phyloP scores from a whole-genome alignment of 768 basidiomycete species.

The Clitopilus passeckerianus region DNA sequence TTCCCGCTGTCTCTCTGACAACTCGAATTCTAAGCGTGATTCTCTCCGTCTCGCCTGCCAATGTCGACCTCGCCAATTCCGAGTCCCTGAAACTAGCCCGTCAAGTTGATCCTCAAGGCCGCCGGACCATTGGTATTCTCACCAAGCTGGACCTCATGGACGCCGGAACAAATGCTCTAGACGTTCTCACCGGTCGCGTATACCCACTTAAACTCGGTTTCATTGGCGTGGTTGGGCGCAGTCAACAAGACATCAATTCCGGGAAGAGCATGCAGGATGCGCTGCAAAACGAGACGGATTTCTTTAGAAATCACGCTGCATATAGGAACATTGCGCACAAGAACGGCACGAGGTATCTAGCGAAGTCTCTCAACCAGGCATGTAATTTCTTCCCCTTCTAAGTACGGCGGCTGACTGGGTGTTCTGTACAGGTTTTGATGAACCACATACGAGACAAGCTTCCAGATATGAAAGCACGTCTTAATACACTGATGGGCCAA shows the following conservation, averaged over 20 bases:
- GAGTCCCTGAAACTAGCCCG: slow-evolving; percentile 97
- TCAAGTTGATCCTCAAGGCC: slow-evolving; percentile 91
- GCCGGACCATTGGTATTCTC: slow-evolving; percentile 93
- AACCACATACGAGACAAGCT: slow-evolving; percentile 98
- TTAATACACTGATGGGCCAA: slow-evolving; percentile 98
- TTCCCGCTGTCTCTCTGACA: not conserved
- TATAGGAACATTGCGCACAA: slow-evolving; percentile 96
- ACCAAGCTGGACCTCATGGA: slow-evolving; percentile 99
- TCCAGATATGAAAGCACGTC: slow-evolving; percentile 97
- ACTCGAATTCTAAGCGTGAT: slow-evolving; percentile 63
- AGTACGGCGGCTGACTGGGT: not conserved
- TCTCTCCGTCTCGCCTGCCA: slow-evolving; percentile 94
- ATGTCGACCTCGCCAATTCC: slow-evolving; percentile 98
- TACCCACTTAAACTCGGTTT: slow-evolving; percentile 98
- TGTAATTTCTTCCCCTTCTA: slow-evolving; percentile 11
- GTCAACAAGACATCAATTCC: slow-evolving; percentile 93
- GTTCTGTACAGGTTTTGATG: slow-evolving; percentile 66
- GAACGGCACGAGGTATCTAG: slow-evolving; percentile 94
- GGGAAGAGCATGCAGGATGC: slow-evolving; percentile 86
- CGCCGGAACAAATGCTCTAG: slow-evolving; percentile 95
- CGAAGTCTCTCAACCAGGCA: slow-evolving; percentile 92
- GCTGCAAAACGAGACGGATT: slow-evolving; percentile 79
- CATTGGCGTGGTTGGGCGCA: slow-evolving; percentile 96
- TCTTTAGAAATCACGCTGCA: slow-evolving; percentile 84
- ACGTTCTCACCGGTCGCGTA: slow-evolving; percentile 92